Percentiles rank a stretch among this genome's conserved stretches.
These are phyloP conservation scores for Hypoxylon sp. DNA, from an alignment of 2,329 filamentous ascomycete genomes.

Conservation along the genomic window DNA sequence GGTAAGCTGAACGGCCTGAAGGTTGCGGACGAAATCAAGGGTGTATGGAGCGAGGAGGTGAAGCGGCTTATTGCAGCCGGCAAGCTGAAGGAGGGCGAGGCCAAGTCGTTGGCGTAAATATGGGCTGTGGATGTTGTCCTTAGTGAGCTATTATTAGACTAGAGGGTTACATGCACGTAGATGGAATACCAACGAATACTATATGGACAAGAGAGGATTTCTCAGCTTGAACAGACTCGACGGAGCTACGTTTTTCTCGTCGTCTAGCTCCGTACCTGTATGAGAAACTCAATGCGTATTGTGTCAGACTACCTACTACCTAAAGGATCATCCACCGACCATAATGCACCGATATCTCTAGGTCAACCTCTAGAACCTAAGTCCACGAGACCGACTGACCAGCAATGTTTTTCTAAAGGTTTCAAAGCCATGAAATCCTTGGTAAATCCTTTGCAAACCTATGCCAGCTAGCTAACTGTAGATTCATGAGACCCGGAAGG, in stretches of 20 bases:
- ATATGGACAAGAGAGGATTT: not conserved
- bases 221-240: not conserved
- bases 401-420: not conserved
- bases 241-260: not conserved
- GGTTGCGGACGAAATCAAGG: conserved; percentile 87
- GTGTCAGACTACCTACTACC: not conserved
- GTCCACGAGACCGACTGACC: not conserved
- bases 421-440: not conserved
- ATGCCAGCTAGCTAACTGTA: not conserved
- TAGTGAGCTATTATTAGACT: not conserved
- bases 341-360: not conserved
- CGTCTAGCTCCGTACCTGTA: not conserved
- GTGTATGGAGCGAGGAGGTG: conserved; percentile 82
- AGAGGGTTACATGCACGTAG: conserved; percentile 10
- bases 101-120: conserved; percentile 70
- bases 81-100: conserved; percentile 88
- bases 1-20: conserved; percentile 84
- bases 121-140: not conserved
- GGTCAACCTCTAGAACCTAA: not conserved
- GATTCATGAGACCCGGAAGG: not conserved
- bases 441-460: not conserved
- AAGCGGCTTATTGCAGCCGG: conserved; percentile 83
- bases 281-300: not conserved
- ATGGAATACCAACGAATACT: conserved; percentile 13
- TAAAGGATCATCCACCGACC: not conserved